A percentile compares a stretch with the other conserved stretches of the same genome.
Conservation (phyloP, 1,284 basidiomycete genomes). For the Ceratobasidium papillatum region DNA sequence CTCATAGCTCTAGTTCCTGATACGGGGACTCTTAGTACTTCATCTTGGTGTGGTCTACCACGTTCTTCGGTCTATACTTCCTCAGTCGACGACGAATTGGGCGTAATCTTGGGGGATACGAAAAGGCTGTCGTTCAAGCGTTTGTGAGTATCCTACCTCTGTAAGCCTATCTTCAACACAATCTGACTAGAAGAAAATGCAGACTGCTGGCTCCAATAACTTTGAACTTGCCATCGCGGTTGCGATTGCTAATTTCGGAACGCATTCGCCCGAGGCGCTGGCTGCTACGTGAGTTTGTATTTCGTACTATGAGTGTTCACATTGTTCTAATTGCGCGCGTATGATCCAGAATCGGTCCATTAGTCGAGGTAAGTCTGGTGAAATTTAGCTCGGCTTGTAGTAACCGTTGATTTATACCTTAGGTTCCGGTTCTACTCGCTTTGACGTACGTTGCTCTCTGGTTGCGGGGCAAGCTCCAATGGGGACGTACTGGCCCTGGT, state of each 20-base stretch:
- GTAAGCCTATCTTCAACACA: conserved; percentile 58
- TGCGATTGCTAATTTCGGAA: conserved; percentile 79
- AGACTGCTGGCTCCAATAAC: conserved; percentile 59
- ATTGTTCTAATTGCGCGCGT: not conserved
- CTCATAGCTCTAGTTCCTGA: not conserved
- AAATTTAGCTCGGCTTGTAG: not conserved
- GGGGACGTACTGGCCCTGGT: conserved; percentile 51
- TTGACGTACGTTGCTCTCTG: conserved; percentile 77
- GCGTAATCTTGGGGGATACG: conserved; percentile 61
- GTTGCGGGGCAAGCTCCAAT: conserved; percentile 59
- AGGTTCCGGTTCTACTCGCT: conserved; percentile 72
- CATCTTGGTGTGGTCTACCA: conserved; percentile 74
- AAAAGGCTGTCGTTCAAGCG: conserved; percentile 74
- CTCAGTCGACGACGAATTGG: conserved; percentile 51
- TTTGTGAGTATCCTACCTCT: conserved; percentile 51
- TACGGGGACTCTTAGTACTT: conserved; percentile 64
- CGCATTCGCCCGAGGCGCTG: conserved; percentile 75
- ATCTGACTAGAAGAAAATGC: conserved; percentile 48
- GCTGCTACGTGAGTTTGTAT: conserved; percentile 64
- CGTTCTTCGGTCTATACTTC: conserved; percentile 67
- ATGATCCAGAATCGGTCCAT: conserved; percentile 63
- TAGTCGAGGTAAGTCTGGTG: conserved; percentile 67
- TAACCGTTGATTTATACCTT: conserved; percentile 43
- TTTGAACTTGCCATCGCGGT: conserved; percentile 86
- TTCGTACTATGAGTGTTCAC: not conserved